phyloP scores from a whole-genome alignment of 31 red algal species.

The Endocladia muricata region DNA sequence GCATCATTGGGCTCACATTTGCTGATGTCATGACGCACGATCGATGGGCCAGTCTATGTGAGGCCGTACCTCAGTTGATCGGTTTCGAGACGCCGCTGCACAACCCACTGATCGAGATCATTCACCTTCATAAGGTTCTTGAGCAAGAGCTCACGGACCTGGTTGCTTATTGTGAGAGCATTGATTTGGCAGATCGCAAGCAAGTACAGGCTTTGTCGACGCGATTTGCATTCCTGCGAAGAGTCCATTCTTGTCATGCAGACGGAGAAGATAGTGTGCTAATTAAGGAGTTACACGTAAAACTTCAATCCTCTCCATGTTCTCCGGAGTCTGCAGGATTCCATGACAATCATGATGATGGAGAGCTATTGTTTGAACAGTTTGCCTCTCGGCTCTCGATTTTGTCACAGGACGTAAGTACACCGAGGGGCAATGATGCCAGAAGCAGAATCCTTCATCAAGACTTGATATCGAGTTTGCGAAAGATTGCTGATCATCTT shows the following conservation, averaged over 20 bases:
- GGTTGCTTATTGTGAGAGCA: conserved; percentile 46
- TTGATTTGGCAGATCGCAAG: conserved; percentile 41
- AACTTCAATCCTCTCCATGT: conserved; percentile 20
- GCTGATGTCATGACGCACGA: conserved; percentile 21
- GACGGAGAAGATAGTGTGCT: conserved; percentile 76
- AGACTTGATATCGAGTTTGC: conserved; percentile 46
- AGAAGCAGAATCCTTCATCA: no score
- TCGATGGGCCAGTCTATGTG: conserved; percentile 31
- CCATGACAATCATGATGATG: conserved; percentile 64
- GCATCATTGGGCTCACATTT: conserved; percentile 19
- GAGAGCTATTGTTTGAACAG: conserved; percentile 37
- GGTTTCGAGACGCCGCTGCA: conserved; percentile 27
- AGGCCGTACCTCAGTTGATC: conserved; percentile 12
- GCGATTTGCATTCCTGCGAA: conserved; percentile 47
- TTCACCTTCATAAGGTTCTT: conserved; percentile 64
- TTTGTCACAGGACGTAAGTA: not conserved
- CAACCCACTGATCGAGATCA: conserved; percentile 68
- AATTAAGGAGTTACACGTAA: conserved; percentile 42
- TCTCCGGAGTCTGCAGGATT: conserved; percentile 1
- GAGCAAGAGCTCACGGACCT: conserved; percentile 52
- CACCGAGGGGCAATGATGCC: conserved; percentile 16
- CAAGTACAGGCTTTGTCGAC: conserved; percentile 47
- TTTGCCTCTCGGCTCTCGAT: conserved; percentile 17
- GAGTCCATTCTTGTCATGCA: conserved; percentile 63
- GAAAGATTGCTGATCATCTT: conserved; percentile 45